Evolutionary conservation across 139 green algal species (phyloP).

Genomic region (Asterochloris erici): DNA sequence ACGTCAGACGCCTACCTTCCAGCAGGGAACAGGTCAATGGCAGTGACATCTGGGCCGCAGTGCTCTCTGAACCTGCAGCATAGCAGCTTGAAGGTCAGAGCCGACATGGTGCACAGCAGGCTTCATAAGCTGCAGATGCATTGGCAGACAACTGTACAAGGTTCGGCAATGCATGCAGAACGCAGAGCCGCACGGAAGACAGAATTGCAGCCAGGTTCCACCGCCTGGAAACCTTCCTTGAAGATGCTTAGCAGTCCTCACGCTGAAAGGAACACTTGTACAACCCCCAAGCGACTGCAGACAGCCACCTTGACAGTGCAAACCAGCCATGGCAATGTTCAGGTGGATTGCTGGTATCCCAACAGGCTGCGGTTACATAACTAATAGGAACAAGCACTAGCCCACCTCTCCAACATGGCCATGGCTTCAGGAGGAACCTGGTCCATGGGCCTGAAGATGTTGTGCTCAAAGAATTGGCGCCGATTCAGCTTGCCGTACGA

Average conservation of each 20-base stretch:
- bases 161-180: background rate
- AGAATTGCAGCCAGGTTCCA: background rate
- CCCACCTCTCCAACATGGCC: constrained; percentile 2
- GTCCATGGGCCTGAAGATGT: constrained; percentile 12
- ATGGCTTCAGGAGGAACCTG: constrained; percentile 23
- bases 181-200: background rate
- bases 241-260: background rate
- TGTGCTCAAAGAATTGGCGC: constrained; percentile 5
- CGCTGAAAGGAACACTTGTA: background rate
- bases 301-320: background rate
- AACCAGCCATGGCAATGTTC: background rate
- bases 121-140: background rate
- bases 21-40: background rate
- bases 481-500: background rate
- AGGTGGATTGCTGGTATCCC: background rate
- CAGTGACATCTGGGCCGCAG: background rate
- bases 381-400: background rate
- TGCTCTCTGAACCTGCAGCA: background rate
- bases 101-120: background rate
- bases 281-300: background rate
- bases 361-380: background rate
- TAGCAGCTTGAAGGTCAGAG: background rate
- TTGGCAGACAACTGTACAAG: background rate
- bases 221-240: background rate
- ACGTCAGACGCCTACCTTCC: too few relatives aligned